phyloP scores from a whole-genome alignment of 257 asterid species.

The Gentiana dahurica region DNA sequence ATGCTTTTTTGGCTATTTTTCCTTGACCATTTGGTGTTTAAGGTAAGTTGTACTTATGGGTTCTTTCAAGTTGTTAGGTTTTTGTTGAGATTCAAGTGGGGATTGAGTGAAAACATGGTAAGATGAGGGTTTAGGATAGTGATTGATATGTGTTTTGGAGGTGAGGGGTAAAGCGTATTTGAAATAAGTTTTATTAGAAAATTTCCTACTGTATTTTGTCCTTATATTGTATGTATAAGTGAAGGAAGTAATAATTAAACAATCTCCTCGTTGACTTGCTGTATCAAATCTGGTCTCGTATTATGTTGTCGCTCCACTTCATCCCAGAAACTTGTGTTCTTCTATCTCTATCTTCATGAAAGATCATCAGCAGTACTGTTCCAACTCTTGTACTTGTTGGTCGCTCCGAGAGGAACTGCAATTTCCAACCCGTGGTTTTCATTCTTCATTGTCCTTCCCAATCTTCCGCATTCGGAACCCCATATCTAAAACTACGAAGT shows the following conservation, averaged over 20 bases:
- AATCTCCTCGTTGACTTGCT: too few relatives aligned
- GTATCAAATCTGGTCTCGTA: too few relatives aligned
- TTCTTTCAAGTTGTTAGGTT: constrained; percentile 10
- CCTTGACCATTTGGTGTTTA: constrained; percentile 1
- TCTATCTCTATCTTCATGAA: too few relatives aligned
- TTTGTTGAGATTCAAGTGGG: constrained; percentile 12
- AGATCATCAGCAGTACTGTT: too few relatives aligned
- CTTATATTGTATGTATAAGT: constrained; percentile 11
- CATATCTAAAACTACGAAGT: too few relatives aligned
- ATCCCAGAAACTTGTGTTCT: too few relatives aligned
- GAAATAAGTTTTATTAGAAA: constrained; percentile 8
- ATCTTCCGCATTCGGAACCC: too few relatives aligned
- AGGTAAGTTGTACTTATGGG: constrained; percentile 13
- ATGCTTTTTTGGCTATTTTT: constrained; percentile 4
- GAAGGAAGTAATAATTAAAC: constrained; percentile 3
- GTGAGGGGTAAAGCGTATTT: constrained; percentile 13
- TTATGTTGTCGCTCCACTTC: too few relatives aligned
- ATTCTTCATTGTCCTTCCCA: too few relatives aligned
- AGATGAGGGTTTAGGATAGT: constrained; percentile 18
- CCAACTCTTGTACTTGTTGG: too few relatives aligned
- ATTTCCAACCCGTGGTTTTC: too few relatives aligned
- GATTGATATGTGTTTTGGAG: constrained; percentile 15
- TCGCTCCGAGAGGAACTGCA: too few relatives aligned
- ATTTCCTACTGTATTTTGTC: constrained; percentile 8
- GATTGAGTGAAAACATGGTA: constrained; percentile 13